Evolutionary conservation across 1,284 basidiomycete species (phyloP).

Genomic region (Vanrija sp.): DNA sequence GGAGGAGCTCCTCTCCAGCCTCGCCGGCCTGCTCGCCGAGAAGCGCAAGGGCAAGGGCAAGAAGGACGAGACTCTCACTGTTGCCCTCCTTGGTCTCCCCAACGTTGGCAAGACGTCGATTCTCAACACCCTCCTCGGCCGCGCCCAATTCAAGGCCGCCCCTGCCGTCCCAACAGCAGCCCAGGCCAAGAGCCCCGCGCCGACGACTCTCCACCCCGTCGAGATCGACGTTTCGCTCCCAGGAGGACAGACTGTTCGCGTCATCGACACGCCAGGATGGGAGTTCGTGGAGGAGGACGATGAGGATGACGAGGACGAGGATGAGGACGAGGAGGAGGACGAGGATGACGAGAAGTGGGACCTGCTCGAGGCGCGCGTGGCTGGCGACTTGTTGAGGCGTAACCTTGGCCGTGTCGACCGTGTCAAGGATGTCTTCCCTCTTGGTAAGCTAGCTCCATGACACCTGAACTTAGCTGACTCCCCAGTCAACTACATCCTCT

Average conservation of each 20-base stretch:
- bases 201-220: constrained; percentile 66
- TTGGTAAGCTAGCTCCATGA: constrained; percentile 55
- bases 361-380: constrained; percentile 52
- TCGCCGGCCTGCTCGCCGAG: constrained; percentile 19
- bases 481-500: constrained; percentile 69
- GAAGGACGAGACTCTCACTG: constrained; percentile 37
- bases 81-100: constrained; percentile 55
- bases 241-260: constrained; percentile 53
- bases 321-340: constrained; percentile 48
- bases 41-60: constrained; percentile 35
- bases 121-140: constrained; percentile 66
- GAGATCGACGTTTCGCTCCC: constrained; percentile 56
- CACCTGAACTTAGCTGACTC: neutral
- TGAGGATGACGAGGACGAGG: constrained; percentile 33
- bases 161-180: constrained; percentile 60
- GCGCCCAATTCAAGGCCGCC: constrained; percentile 39
- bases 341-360: constrained; percentile 51
- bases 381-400: constrained; percentile 68
- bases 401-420: constrained; percentile 82
- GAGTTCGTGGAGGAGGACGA: constrained; percentile 54
- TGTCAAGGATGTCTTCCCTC: constrained; percentile 74
- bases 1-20: constrained; percentile 24
- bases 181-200: constrained; percentile 55
- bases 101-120: constrained; percentile 77
- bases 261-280: constrained; percentile 84